These are phyloP conservation scores for Pontederia paniculata DNA, from an alignment of 176 grass and related monocot species.

Conservation along the genomic window DNA sequence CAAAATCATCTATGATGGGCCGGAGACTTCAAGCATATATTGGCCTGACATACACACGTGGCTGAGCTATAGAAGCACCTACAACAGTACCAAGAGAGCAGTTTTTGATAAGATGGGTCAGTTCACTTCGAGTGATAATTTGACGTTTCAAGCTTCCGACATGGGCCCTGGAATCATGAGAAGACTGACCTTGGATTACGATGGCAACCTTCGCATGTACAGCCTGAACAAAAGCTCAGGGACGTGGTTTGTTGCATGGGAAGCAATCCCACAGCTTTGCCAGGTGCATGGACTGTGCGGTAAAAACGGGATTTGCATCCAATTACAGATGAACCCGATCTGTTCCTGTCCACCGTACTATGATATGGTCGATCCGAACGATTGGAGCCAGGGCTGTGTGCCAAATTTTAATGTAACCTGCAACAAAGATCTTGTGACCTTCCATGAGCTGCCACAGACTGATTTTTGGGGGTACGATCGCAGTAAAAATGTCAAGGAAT, in stretches of 20 bases:
- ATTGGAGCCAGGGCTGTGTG: constrained; percentile 50
- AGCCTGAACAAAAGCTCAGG: constrained; percentile 24
- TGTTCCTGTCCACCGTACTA: constrained; percentile 41
- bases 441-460: neutral
- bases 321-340: neutral
- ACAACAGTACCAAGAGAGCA: constrained; percentile 26
- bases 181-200: constrained; percentile 54
- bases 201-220: constrained; percentile 46
- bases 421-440: neutral
- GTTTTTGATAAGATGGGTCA: constrained; percentile 28
- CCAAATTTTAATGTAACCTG: constrained; percentile 17
- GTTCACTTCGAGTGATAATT: too few relatives aligned
- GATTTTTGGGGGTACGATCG: too few relatives aligned
- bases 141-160: too few relatives aligned
- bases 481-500: neutral
- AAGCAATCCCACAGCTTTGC: constrained; percentile 20
- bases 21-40: constrained; percentile 31
- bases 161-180: too few relatives aligned
- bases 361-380: constrained; percentile 24
- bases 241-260: constrained; percentile 36
- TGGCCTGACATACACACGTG: constrained; percentile 25
- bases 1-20: constrained; percentile 36
- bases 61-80: constrained; percentile 6
- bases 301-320: constrained; percentile 32
- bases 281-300: constrained; percentile 45